Evolutionary conservation across 306 rosid species (phyloP).

Genomic region (Pachyrhizus erosus): DNA sequence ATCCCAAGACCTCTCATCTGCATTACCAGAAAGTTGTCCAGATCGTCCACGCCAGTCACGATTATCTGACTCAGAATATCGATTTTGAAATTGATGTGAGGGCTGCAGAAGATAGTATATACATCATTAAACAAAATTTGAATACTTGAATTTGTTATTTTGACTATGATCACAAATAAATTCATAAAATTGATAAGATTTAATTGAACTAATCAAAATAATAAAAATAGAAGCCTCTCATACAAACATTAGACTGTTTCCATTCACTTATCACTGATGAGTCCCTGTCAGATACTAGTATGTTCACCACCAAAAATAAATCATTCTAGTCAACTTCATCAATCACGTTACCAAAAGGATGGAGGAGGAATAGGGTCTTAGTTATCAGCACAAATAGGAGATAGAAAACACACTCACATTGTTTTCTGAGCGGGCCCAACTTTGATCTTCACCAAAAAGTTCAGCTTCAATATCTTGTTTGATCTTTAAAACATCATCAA

Average conservation of each 20-base stretch:
- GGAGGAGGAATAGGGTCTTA: neutral
- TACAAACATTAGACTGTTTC: conserved; percentile 7
- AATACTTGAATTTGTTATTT: neutral
- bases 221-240: conserved; percentile 14
- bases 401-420: conserved; percentile 61
- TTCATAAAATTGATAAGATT: neutral
- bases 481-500: conserved; percentile 70
- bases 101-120: conserved; percentile 53
- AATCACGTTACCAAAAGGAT: conserved; percentile 19
- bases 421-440: conserved; percentile 75
- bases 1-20: conserved; percentile 85
- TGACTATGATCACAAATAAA: neutral
- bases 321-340: neutral
- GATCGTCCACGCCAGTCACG: conserved; percentile 98
- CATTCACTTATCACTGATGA: neutral
- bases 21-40: conserved; percentile 61
- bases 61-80: conserved; percentile 84
- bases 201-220: neutral
- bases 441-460: conserved; percentile 85
- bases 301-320: conserved; percentile 15
- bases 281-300: neutral
- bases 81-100: conserved; percentile 60
- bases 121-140: neutral
- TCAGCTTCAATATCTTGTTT: conserved; percentile 82
- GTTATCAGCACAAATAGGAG: conserved; percentile 3